These are phyloP conservation scores for Globomyces pollinis-pini DNA, from an alignment of 192 early-diverging fungal species.

Conservation along the genomic window DNA sequence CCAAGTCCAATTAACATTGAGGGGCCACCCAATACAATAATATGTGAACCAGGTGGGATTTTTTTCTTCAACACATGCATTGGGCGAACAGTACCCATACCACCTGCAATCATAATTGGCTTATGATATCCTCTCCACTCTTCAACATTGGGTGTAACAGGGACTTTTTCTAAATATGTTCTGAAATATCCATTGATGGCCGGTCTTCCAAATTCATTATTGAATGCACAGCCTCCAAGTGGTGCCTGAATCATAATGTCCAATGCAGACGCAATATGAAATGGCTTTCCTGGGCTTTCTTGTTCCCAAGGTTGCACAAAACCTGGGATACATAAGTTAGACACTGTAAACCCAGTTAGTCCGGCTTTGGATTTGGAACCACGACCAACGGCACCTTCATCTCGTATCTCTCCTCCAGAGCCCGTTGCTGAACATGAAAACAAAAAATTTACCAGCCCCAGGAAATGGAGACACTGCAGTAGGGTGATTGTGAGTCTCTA, in stretches of 20 bases:
- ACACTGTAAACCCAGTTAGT: conserved; percentile 90
- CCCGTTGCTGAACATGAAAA: too few relatives aligned
- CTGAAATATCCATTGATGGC: conserved; percentile 94
- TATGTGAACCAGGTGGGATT: conserved; percentile 66
- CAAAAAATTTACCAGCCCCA: too few relatives aligned
- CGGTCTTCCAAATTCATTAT: conserved; percentile 98
- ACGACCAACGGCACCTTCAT: conserved; percentile 95
- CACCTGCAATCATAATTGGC: conserved; percentile 99
- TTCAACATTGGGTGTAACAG: conserved; percentile 29
- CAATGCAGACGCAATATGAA: conserved; percentile 81
- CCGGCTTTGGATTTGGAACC: conserved; percentile 96
- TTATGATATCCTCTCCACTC: conserved; percentile 97
- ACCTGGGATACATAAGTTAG: conserved; percentile 88
- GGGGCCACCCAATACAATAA: conserved; percentile 93
- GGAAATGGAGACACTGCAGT: conserved; percentile 98
- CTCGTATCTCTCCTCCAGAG: conserved; percentile 98
- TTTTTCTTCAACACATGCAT: conserved; percentile 82
- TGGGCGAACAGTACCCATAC: conserved; percentile 86
- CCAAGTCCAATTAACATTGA: conserved; percentile 98
- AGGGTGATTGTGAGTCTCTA: conserved; percentile 99
- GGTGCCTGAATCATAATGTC: conserved; percentile 99
- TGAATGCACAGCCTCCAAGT: conserved; percentile 95
- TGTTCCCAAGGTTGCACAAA: conserved; percentile 91
- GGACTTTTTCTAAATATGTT: conserved; percentile 57
- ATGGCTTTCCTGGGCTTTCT: conserved; percentile 64